Evolutionary conservation across 228 moss, liverwort and hornwort species (phyloP), one percentile per base, ranked within the genome.

Genomic region (Sphagnum fallax): DNA sequence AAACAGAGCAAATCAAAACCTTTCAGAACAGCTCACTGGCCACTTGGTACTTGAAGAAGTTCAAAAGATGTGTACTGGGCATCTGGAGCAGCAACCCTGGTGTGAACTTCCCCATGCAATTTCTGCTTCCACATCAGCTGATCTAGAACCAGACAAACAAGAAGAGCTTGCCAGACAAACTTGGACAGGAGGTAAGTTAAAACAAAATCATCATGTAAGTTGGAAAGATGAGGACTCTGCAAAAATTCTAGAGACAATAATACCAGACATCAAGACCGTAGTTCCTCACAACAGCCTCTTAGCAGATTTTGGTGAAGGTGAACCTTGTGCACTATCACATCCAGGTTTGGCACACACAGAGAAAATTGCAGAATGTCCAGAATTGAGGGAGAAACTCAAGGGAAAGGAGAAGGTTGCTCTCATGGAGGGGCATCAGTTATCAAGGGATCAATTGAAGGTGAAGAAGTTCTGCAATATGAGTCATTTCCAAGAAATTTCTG

Each of bases 141-240:
- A 69, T 18, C 51, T 69, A 61, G 69, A 69, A 15, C 69, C 69
- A 47, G 69, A 69, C 69, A 69, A 69, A 49, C 48, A 16, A 61
- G 8, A 8, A 8, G 12, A 55, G 55, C 32, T 32, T 8, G 12
- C 8, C 55, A 55, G 55, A 55, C 12, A 55, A 8, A 55, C 9
- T 8, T 12, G 8, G 12, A 55, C 12, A 55, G 4, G 9, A 8
- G 55, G 55, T 8, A 12, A 55, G 55, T 8, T 55, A 55, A 55
- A 12, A 12, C 55, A 55, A 55, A 12, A 12, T 12, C 69, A 49
- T 61, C 7, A 5, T 10, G 61, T 61, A 69, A 15, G 50, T 69
- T 69, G 69, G 69, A 15, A 69, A 61, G 69, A 69, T 51, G 6
- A 5, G 49, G 61, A 58, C 55, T 55, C 9, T 8, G 55, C 55